Percentiles rank a stretch among this genome's conserved stretches.
Conservation (phyloP, 2,329 filamentous ascomycete species). For the Sordariomycetes sp. region DNA sequence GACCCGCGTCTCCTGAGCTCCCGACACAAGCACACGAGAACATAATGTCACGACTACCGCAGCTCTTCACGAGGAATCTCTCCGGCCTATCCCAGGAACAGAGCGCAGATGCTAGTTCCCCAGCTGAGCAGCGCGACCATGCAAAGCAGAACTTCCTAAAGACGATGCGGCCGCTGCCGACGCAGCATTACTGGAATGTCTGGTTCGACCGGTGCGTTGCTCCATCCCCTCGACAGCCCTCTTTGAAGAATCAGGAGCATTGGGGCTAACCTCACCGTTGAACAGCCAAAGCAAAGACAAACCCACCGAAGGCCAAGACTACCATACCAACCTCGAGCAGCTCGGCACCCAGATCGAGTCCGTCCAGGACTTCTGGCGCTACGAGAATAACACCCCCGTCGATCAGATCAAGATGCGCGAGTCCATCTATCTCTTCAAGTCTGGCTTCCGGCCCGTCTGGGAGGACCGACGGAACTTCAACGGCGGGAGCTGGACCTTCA, state of each 20-base stretch:
- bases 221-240: not conserved
- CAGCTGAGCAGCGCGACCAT: slow-evolving; percentile 62
- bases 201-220: slow-evolving; percentile 50
- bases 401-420: slow-evolving; percentile 68
- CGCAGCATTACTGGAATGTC: slow-evolving; percentile 73
- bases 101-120: slow-evolving; percentile 36
- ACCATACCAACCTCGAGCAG: slow-evolving; percentile 50
- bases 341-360: slow-evolving; percentile 62
- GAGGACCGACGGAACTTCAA: slow-evolving; percentile 79
- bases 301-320: slow-evolving; percentile 30
- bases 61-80: slow-evolving; percentile 54
- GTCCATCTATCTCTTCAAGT: slow-evolving; percentile 72
- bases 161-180: slow-evolving; percentile 61
- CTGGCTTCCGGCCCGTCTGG: slow-evolving; percentile 69
- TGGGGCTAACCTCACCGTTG: not conserved
- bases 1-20: no score
- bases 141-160: slow-evolving; percentile 79
- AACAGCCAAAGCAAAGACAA: slow-evolving; percentile 35
- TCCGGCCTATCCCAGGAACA: slow-evolving; percentile 51
- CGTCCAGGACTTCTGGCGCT: slow-evolving; percentile 77
- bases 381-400: slow-evolving; percentile 74
- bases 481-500: slow-evolving; percentile 88
- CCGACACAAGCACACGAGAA: not conserved
- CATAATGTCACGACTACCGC: slow-evolving; percentile 47
- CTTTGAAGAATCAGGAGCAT: not conserved